A percentile compares a stretch with the other conserved stretches of the same genome.
These are phyloP conservation scores for Corymbia maculata DNA, from an alignment of 345 rosid species.

Conservation along the genomic window DNA sequence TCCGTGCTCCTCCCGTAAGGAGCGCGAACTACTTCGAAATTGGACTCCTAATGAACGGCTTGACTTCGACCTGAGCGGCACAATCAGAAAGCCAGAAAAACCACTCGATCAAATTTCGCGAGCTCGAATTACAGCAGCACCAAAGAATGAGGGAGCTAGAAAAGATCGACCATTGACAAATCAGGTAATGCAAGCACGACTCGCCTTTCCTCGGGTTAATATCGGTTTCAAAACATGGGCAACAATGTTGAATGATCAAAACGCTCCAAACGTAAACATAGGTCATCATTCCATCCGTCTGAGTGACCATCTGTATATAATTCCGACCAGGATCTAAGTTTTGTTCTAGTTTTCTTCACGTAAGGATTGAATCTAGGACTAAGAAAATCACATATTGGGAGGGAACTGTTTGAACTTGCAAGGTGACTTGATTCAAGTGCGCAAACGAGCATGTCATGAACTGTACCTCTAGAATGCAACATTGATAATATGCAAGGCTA, in stretches of 20 bases:
- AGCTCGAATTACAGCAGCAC: neutral
- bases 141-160: neutral
- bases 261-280: neutral
- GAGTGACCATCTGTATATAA: neutral
- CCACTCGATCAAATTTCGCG: neutral
- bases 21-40: neutral
- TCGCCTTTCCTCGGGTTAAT: neutral
- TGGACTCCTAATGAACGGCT: neutral
- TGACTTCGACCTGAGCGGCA: neutral
- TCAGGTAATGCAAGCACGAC: neutral
- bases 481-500: slow-evolving; percentile 62
- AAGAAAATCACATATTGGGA: neutral
- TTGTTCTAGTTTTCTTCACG: neutral
- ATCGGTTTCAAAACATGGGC: neutral
- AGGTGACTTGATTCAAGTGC: neutral
- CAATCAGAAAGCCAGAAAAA: neutral
- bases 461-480: slow-evolving; percentile 77
- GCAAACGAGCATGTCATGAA: neutral
- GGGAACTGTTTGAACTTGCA: neutral
- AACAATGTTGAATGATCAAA: neutral
- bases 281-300: neutral
- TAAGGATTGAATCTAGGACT: neutral
- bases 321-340: neutral
- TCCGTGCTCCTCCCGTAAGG: neutral
- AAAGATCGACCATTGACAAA: neutral